Conservation (phyloP, 1,284 basidiomycete species). For the Moesziomyces sp. region DNA sequence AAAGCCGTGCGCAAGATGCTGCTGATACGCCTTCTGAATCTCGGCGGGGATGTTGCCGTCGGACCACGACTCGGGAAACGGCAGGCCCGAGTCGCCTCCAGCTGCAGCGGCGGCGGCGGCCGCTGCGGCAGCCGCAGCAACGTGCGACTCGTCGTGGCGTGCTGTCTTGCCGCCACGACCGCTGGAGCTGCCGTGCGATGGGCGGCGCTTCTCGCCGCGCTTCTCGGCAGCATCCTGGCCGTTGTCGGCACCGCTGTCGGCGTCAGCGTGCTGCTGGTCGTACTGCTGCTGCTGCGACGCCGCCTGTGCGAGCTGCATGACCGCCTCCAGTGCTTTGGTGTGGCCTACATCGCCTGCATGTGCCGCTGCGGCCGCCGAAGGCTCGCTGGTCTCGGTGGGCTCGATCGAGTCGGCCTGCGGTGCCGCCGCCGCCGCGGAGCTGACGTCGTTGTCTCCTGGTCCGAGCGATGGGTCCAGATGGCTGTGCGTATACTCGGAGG, state of each 20-base stretch:
- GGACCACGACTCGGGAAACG: slow-evolving; percentile 29
- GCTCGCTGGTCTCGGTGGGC: not conserved
- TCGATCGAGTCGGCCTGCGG: not conserved
- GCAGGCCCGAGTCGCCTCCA: slow-evolving; percentile 2
- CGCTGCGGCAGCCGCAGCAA: slow-evolving; percentile 17
- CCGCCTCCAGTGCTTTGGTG: slow-evolving; percentile 36
- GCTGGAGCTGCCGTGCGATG: slow-evolving; percentile 5
- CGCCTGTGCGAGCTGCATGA: slow-evolving; percentile 48
- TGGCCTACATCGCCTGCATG: slow-evolving; percentile 15
- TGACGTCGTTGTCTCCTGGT: not conserved
- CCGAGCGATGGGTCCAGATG: slow-evolving; percentile 27
- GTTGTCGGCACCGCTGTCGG: slow-evolving; percentile 12
- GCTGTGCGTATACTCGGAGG: slow-evolving; percentile 44
- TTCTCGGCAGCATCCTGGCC: slow-evolving; percentile 11
- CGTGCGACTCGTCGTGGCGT: slow-evolving; percentile 13
- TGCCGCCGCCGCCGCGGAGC: no score
- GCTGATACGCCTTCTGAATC: slow-evolving; percentile 42
- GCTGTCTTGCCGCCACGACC: slow-evolving; percentile 15
- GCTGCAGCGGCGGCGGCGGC: slow-evolving; percentile 13
- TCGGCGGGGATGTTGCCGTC: slow-evolving; percentile 29
- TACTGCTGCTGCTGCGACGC: slow-evolving; percentile 46
- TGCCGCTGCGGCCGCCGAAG: not conserved
- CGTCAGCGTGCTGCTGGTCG: slow-evolving; percentile 30
- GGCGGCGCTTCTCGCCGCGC: slow-evolving; percentile 24
- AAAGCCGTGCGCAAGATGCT: slow-evolving; percentile 25